These are phyloP conservation scores for Pichia sp. DNA, from an alignment of 1,139 yeast genomes.

Conservation along the genomic window DNA sequence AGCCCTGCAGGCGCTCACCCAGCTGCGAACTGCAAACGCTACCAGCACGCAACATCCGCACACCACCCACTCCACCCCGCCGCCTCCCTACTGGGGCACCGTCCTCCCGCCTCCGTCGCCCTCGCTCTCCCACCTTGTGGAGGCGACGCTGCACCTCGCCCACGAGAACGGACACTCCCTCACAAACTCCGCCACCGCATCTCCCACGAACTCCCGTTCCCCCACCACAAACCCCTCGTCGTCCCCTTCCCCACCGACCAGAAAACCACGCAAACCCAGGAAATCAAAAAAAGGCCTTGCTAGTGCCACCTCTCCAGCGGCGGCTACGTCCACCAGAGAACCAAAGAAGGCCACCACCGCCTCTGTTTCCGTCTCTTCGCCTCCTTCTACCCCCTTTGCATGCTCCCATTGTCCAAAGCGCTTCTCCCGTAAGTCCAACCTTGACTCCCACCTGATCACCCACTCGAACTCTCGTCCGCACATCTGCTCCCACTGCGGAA, in stretches of 20 bases:
- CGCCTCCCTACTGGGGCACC: not conserved
- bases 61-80: not conserved
- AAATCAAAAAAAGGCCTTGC: not conserved
- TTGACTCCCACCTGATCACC: constrained; percentile 85
- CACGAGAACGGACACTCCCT: not conserved
- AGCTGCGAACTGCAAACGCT: constrained; percentile 3
- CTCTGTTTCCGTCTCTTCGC: not conserved
- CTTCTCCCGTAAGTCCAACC: constrained; percentile 87
- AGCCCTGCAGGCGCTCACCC: constrained; percentile 12
- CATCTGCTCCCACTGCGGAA: constrained; percentile 78
- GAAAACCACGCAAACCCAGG: not conserved
- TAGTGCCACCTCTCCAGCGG: too few relatives aligned
- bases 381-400: constrained; percentile 38
- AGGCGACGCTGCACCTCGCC: not conserved
- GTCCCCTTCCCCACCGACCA: not conserved
- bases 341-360: not conserved
- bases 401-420: constrained; percentile 80
- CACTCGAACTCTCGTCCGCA: constrained; percentile 93
- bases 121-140: not conserved
- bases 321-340: not conserved
- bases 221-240: not conserved
- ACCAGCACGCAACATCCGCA: not conserved
- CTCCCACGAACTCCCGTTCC: not conserved
- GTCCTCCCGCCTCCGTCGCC: not conserved
- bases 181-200: not conserved